Percentiles rank a stretch among this genome's conserved stretches.
These are phyloP conservation scores for Phytophthora pini DNA, from an alignment of 352 stramenopile genomes.

Conservation along the genomic window DNA sequence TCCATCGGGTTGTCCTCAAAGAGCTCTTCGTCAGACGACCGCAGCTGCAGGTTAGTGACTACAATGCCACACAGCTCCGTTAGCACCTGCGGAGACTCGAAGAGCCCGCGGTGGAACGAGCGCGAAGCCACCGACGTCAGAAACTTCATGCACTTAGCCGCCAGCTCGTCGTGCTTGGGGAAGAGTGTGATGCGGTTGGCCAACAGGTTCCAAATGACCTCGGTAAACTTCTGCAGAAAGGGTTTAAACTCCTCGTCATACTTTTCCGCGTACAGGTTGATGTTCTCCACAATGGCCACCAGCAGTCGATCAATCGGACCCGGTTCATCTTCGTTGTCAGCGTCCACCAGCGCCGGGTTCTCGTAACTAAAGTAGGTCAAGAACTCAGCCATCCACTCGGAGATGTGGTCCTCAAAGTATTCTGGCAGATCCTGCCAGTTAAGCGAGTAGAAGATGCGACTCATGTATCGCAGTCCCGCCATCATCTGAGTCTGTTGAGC, in stretches of 20 bases:
- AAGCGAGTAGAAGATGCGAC: slow-evolving; percentile 98
- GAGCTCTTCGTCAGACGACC: slow-evolving; percentile 96
- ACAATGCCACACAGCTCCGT: slow-evolving; percentile 97
- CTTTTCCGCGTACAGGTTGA: slow-evolving; percentile 98
- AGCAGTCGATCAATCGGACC: slow-evolving; percentile 94
- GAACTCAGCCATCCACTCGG: slow-evolving; percentile 97
- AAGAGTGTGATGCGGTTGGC: slow-evolving; percentile 75
- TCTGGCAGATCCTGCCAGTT: slow-evolving; percentile 99
- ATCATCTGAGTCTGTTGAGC: slow-evolving; percentile 79
- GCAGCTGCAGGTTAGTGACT: slow-evolving; percentile 97
- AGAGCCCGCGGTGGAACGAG: slow-evolving; percentile 92
- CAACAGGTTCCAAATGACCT: slow-evolving; percentile 84
- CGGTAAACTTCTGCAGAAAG: slow-evolving; percentile 95
- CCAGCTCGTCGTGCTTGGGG: slow-evolving; percentile 96
- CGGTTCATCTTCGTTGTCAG: slow-evolving; percentile 92
- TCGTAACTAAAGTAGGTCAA: slow-evolving; percentile 95
- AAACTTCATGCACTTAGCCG: slow-evolving; percentile 98
- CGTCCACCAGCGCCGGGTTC: slow-evolving; percentile 92
- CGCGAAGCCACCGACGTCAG: slow-evolving; percentile 96
- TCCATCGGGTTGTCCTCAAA: slow-evolving; percentile 99
- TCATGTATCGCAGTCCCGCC: slow-evolving; percentile 90
- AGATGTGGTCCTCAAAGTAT: slow-evolving; percentile 99
- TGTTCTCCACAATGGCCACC: slow-evolving; percentile 97
- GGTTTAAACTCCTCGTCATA: slow-evolving; percentile 99
- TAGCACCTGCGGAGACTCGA: slow-evolving; percentile 80